Conservation (phyloP, 2,329 filamentous ascomycete genomes). For the Arthrobotrys megalospora region DNA sequence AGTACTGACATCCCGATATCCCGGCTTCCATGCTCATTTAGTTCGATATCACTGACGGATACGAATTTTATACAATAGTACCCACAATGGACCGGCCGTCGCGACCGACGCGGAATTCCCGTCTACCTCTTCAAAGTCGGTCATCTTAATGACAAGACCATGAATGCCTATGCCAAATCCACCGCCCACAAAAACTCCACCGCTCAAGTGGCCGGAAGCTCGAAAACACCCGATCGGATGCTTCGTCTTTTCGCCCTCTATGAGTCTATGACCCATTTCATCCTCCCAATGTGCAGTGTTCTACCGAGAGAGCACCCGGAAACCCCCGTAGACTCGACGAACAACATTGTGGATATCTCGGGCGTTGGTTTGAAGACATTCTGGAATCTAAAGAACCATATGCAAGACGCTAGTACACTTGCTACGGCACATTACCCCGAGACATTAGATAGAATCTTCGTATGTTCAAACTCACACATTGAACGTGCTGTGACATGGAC, state of each 20-base stretch:
- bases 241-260: constrained; percentile 92
- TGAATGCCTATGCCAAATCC: constrained; percentile 82
- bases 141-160: constrained; percentile 84
- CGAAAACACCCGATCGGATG: constrained; percentile 76
- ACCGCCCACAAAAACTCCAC: constrained; percentile 68
- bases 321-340: constrained; percentile 91
- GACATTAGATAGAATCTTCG: constrained; percentile 85
- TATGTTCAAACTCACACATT: constrained; percentile 66
- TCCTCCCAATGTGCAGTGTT: constrained; percentile 86
- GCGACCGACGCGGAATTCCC: constrained; percentile 91
- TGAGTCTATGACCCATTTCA: constrained; percentile 90
- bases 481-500: not conserved
- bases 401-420: constrained; percentile 90
- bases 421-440: constrained; percentile 96
- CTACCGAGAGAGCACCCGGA: constrained; percentile 70
- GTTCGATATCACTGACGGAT: constrained; percentile 19
- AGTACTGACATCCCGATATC: constrained; percentile 63
- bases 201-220: constrained; percentile 75
- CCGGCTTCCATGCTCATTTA: not conserved
- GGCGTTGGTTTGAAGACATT: constrained; percentile 92
- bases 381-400: constrained; percentile 93
- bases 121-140: constrained; percentile 92
- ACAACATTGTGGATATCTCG: constrained; percentile 94
- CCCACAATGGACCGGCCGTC: constrained; percentile 93
- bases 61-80: constrained; percentile 73